Evolutionary conservation across 2,329 filamentous ascomycete species (phyloP), one percentile per base, ranked within the genome.

Genomic region (Paramyrothecium sp.): DNA sequence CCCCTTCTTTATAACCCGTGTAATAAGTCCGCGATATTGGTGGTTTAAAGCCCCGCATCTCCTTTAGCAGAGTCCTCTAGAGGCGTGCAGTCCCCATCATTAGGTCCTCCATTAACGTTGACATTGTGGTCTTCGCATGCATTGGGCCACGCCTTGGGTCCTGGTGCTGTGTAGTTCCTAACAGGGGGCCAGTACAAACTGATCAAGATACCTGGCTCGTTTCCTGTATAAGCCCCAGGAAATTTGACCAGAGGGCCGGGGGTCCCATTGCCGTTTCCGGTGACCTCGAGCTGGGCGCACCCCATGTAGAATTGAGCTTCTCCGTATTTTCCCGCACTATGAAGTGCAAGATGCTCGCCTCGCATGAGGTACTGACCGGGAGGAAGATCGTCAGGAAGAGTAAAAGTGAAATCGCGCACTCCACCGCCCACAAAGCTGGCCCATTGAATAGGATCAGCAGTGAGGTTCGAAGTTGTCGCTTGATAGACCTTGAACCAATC

Each of bases 401-500:
- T 51, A 17, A 51, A 51, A 23, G 48, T 51, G 21, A 51, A 51
- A 22, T 26, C 26, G 21, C 48, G 48, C n/a, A 51, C 48, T 16
- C 48, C 48, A 16, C 48, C 48, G 10, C 17, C 48, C n/a, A 51
- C 48, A 23, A 51, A 51, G 48, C 48, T 51, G 13, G 48, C 21
- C 48, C 48, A 51, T n/a, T 51, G 48, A 22, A 51, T 51, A 16
- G 48, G 48, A 22, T 51, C 48, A 16, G 48, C 48, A 7, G 48
- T 51, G 13, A 51, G 48, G 48, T 51, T 51, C 19, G n/a, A 51
- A 11, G 48, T 51, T 16, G 48, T 51, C 16, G 48, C 48, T 17
- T 51, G 48, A 23, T 51, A 51, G 21, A 51, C 23, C 48, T 51
- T 51, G 48, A 51, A 51, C 48, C 48, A 51, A 17, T 51, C 48